Evolutionary conservation across 1,284 basidiomycete species (phyloP).

Genomic region (Apiotrichum brassicae): DNA sequence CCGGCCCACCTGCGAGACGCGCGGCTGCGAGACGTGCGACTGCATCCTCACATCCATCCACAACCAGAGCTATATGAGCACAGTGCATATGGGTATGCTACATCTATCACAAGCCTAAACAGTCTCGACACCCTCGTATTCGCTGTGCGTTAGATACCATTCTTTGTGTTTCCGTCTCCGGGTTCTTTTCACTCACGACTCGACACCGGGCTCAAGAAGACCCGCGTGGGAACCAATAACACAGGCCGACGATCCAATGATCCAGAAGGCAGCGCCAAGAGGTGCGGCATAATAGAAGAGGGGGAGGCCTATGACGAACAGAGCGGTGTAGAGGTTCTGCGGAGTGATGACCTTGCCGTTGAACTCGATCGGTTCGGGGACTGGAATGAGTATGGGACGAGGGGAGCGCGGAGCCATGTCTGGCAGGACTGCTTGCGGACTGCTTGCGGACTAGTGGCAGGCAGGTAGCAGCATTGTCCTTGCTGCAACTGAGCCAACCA

Average conservation of each 20-base stretch:
- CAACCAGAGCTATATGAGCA: too few species aligned
- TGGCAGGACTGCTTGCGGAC: neutral
- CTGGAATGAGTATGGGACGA: neutral
- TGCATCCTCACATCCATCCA: too few species aligned
- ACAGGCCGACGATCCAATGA: conserved; percentile 45
- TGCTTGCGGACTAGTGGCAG: too few species aligned
- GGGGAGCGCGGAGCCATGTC: too few species aligned
- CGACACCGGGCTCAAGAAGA: conserved; percentile 53
- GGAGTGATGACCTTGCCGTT: conserved; percentile 50
- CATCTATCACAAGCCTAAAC: conserved; percentile 18
- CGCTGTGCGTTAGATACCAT: conserved; percentile 18
- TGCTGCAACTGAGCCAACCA: neutral
- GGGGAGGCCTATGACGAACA: conserved; percentile 46
- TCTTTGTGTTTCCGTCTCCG: neutral
- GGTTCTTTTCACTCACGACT: conserved; percentile 20
- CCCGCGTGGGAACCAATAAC: conserved; percentile 52
- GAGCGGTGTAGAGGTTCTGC: conserved; percentile 59
- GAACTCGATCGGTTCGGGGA: conserved; percentile 48
- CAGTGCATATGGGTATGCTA: too few species aligned
- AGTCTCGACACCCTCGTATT: conserved; percentile 35
- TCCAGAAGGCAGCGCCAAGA: conserved; percentile 47
- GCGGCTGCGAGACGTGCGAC: too few species aligned
- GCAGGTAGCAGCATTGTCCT: too few species aligned
- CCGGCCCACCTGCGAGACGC: too few species aligned
- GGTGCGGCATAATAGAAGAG: conserved; percentile 46